Evolutionary conservation across 139 green algal genomes (phyloP).

Genomic region (Eudorina sp.): DNA sequence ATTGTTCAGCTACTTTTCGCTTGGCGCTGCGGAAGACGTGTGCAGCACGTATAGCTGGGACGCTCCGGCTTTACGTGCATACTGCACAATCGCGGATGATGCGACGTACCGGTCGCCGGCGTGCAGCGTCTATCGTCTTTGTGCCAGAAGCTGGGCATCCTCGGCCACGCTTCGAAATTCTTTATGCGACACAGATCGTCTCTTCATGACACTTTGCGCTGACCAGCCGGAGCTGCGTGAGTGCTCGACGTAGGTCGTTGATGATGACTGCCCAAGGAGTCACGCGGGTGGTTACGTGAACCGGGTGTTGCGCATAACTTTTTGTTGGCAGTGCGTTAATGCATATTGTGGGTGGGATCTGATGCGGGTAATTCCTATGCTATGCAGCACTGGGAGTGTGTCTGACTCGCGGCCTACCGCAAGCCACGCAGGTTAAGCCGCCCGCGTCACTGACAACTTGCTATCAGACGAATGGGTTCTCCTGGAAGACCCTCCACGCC

Average conservation of each 20-base stretch:
- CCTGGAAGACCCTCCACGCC: too few species aligned
- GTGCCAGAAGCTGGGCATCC: neutral
- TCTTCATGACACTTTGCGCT: conserved; percentile 13
- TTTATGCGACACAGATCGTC: neutral
- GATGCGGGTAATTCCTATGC: too few species aligned
- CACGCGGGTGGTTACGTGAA: too few species aligned
- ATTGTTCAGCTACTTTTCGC: neutral
- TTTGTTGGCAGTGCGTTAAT: too few species aligned
- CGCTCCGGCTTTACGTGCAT: neutral
- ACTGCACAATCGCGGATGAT: neutral
- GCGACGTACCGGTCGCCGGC: conserved; percentile 6
- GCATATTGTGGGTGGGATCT: too few species aligned
- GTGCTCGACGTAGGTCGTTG: conserved; percentile 21
- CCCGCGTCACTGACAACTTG: too few species aligned
- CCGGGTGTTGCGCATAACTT: too few species aligned
- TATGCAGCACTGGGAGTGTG: too few species aligned
- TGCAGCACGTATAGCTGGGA: neutral
- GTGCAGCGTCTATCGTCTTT: conserved; percentile 16
- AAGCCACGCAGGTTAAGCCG: too few species aligned
- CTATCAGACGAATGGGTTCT: too few species aligned
- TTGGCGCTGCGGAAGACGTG: neutral
- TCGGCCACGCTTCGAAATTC: neutral
- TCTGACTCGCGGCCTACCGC: too few species aligned
- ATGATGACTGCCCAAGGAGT: too few species aligned
- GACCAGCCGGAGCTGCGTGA: conserved; percentile 14